These are phyloP conservation scores for Dictyostelium intermedium DNA, from an alignment of 78 protist genomes.

Conservation along the genomic window DNA sequence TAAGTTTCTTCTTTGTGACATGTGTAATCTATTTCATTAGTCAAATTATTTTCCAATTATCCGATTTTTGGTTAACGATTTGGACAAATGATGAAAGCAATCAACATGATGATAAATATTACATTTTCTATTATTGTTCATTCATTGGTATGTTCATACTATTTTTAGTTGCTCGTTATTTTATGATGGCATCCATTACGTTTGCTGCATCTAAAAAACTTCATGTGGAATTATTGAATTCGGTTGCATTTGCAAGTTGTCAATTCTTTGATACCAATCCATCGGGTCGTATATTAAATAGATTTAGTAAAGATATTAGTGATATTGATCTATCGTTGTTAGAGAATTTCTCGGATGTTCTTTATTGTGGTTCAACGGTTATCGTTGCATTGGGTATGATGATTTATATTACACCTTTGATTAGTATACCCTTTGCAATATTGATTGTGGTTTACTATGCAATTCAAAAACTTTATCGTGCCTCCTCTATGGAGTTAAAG, in stretches of 20 bases:
- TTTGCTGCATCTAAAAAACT: background rate
- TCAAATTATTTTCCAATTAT: conserved; percentile 22
- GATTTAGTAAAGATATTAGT: conserved; percentile 61
- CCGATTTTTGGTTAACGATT: conserved; percentile 36
- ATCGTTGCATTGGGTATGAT: background rate
- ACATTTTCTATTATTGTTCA: background rate
- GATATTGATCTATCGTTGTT: conserved; percentile 60
- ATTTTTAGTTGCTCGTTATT: background rate
- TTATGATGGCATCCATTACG: background rate
- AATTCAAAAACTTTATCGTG: conserved; percentile 82
- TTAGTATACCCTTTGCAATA: conserved; percentile 29
- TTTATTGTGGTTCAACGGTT: background rate
- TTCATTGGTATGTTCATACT: background rate
- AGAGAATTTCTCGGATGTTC: background rate
- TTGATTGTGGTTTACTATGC: conserved; percentile 40
- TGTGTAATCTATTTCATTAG: background rate
- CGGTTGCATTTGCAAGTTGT: conserved; percentile 16
- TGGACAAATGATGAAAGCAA: background rate
- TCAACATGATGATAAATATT: background rate
- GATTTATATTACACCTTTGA: conserved; percentile 5
- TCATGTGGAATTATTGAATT: background rate
- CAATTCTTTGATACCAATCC: conserved; percentile 71
- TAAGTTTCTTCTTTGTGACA: background rate
- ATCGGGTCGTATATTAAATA: conserved; percentile 68
- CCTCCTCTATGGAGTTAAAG: conserved; percentile 85